Evolutionary conservation across 2,329 filamentous ascomycete genomes (phyloP), one percentile per base, ranked within the genome.

Genomic region (Fusarium longipes): DNA sequence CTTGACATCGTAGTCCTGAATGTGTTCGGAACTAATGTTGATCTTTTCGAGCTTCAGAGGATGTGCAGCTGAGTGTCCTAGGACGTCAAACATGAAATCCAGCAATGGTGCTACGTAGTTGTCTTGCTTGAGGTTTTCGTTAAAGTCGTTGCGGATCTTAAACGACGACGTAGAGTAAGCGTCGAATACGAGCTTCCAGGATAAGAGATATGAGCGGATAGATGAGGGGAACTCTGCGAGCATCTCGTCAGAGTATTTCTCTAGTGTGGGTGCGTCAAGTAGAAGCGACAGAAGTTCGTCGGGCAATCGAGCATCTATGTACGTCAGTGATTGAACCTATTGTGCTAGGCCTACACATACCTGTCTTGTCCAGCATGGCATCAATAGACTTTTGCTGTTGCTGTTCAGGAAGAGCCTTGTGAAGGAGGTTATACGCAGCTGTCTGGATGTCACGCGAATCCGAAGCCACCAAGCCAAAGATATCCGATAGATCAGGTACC

Each of bases 101-200:
- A 98, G 81, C 2, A 99, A 80, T 2, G 89, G 87, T 0, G 81
- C 78, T 1, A 97, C 79, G 56, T 90, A 89, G 12, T 89, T 86
- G 15, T 89, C 89, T 25, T 91, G 86, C 75, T 93, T 96, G 56
- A 99, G 85, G 59, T 91, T 88, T 24, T 93, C 87, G 0, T 88
- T 86, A 73, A 97, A 98, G 72, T 94, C 89, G 59, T 87, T 88
- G 70, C 93, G 91, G 17, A 98, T 88, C 71, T 93, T 93, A 77
- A 92, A 90, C 0, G 94, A 93, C 14, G 93, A 89, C 20, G 89
- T 87, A 18, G 84, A 82, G 74, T 95, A 96, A 42, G 95, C 90
- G 70, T 97, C 93, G 74, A 97, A 98, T 1, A 97, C 85, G 2
- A 98, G 83, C 66, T 92, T 87, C 96, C 96, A 99, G 12, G 93